Evolutionary conservation across 2,329 filamentous ascomycete species (phyloP), one percentile per base, ranked within the genome.

Genomic region (Trichoderma arundinaceum): DNA sequence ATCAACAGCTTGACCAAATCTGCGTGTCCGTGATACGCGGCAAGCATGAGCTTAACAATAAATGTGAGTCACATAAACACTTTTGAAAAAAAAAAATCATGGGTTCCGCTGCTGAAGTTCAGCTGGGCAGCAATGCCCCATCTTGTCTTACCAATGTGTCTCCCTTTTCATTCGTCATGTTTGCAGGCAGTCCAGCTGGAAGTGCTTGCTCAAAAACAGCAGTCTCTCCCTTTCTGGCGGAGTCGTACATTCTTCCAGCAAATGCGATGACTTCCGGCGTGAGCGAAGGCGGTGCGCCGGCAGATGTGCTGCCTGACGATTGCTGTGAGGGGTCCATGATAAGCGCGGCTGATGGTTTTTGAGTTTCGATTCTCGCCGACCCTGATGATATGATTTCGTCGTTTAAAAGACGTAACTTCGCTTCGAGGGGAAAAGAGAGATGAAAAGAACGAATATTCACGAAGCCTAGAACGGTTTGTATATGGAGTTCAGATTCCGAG

Each of bases 131-230:
- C 12, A 15, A 38, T 12, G 15, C 33, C n/a, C 39, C 4, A 22
- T 12, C 0, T 4, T 17, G 22, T 69, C 81, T 49, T 80, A 87
- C 85, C 67, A 92, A 76, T n/a, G 85, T 90, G 74, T 92, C 89
- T 56, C 90, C 90, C 69, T 90, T 89, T 57, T 89, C 84, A 71
- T 92, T 92, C 22, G 88, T 91, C 75, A 92, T 80, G 71, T 91
- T 92, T 1, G 85, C 80, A 0, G 89, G 89, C 32, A 92, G 78
- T 1, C 90, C 89, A 1, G 86, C 86, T 1, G 82, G 80, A 43
- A 92, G 75, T 54, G 90, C 90, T 75, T 88, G 84, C 48, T 82
- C 74, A n/a, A 92, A 85, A 12, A 86, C 75, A 5, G 83, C 73
- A 2, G 84, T 79, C 56, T 88, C 79, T 64, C 89, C 90, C 22